Evolutionary conservation across 2,329 filamentous ascomycete species (phyloP).

Genomic region (Elsinoe batatas): DNA sequence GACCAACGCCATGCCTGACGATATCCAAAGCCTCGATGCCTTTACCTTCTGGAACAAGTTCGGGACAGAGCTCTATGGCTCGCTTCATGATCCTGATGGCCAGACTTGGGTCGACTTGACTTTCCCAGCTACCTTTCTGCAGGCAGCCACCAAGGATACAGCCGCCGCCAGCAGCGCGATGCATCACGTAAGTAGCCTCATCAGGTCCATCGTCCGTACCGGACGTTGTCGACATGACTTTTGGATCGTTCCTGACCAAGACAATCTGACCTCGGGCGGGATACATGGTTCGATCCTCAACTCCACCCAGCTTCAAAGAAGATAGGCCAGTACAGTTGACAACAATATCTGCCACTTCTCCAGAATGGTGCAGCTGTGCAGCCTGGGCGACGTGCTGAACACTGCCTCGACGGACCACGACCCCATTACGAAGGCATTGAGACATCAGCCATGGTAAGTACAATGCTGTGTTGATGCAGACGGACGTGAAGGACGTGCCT

Average conservation of each 20-base stretch:
- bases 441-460: constrained; percentile 81
- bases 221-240: constrained; percentile 58
- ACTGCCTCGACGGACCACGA: constrained; percentile 40
- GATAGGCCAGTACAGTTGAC: constrained; percentile 80
- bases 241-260: constrained; percentile 67
- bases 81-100: constrained; percentile 76
- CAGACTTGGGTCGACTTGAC: constrained; percentile 66
- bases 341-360: constrained; percentile 54
- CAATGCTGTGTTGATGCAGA: constrained; percentile 83
- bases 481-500: constrained; percentile 66
- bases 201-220: constrained; percentile 63
- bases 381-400: constrained; percentile 64
- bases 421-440: constrained; percentile 65
- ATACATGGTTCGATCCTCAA: constrained; percentile 61
- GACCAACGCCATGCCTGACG: constrained; percentile 70
- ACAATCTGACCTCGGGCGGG: constrained; percentile 78
- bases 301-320: constrained; percentile 67
- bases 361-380: constrained; percentile 47
- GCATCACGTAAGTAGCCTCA: constrained; percentile 75
- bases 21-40: constrained; percentile 65
- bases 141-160: constrained; percentile 82
- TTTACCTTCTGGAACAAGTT: constrained; percentile 50
- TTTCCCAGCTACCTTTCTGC: constrained; percentile 69
- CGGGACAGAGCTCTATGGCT: constrained; percentile 54
- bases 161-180: constrained; percentile 66